Base-by-base conservation (phyloP, 2,329 filamentous ascomycete species). In the Aspergillus neotritici region DNA sequence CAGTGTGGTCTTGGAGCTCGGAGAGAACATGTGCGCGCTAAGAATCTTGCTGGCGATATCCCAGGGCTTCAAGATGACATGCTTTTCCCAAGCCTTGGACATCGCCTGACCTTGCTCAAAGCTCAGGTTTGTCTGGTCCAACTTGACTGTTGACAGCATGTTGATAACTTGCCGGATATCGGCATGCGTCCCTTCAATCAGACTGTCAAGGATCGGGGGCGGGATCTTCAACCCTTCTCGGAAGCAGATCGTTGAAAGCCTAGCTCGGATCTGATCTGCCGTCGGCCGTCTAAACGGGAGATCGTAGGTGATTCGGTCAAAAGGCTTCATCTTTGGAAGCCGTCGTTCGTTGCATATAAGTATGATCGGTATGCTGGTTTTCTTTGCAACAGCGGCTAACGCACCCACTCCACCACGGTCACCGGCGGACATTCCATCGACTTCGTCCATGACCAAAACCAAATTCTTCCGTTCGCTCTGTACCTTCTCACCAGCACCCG, bases 151-250 rank as follows among this genome's bases (percentile, higher is more conserved):
- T 0, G 89, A 87, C 43, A 98, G 77, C 93, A 98, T 98, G 70
- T 98, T 98, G 69, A 98, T 93, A 48, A 97, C 90, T 67, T 97
- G 93, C 31, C 93, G 83, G 51, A 98, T 98, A 63, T 98, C 93
- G 43, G 93, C 88, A 66, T 91, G 87, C 50, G 86, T 94, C 14
- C 93, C 93, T 68, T 97, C 91, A 46, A 98, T 96, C 35, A 98
- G 76, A 13, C 90, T 88, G 63, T 97, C 91, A 43, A 98, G 79
- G 13, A 95, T 91, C 41, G 81, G 79, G 4, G 82, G 72, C 0
- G 90, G 85, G 46, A 98, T 78, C 65, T 90, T 95, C 49, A 98
- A 68, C 10, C 86, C 86, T 71, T 98, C 93, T 51, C 91, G 80
- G 66, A 85, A 94, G 58, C 89, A 94, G 51, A 98, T 95, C 0